Conservation (phyloP, 1,284 basidiomycete species). For the Takashimella tepidaria region DNA sequence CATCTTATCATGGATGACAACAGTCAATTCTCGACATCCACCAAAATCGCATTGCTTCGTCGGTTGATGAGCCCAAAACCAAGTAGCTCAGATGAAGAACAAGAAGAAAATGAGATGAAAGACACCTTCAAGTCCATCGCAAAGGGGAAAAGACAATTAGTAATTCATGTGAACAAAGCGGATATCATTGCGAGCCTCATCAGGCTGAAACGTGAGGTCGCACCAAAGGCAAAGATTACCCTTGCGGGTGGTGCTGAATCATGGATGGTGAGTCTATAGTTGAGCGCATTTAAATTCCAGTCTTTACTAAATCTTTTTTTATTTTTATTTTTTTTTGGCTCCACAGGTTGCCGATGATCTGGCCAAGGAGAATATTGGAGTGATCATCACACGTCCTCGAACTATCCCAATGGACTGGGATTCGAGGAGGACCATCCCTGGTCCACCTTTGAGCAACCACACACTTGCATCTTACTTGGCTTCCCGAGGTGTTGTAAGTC, state of each 20-base stretch:
- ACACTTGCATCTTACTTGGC: conserved; percentile 62
- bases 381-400: conserved; percentile 61
- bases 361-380: conserved; percentile 61
- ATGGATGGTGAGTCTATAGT: no score
- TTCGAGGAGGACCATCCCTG: conserved; percentile 61
- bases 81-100: conserved; percentile 56
- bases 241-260: conserved; percentile 71
- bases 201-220: conserved; percentile 65
- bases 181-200: conserved; percentile 72
- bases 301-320: conserved; percentile 18
- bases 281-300: conserved; percentile 1
- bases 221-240: conserved; percentile 49
- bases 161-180: conserved; percentile 64
- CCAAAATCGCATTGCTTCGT: conserved; percentile 66
- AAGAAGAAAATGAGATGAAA: conserved; percentile 49
- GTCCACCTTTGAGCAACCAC: conserved; percentile 65
- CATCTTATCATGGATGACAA: conserved; percentile 58
- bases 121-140: conserved; percentile 58
- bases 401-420: conserved; percentile 67
- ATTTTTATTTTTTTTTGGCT: no score
- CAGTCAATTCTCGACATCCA: conserved; percentile 55
- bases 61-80: conserved; percentile 53
- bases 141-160: conserved; percentile 58
- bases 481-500: conserved; percentile 56
- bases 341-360: conserved; percentile 75